Percentiles rank a stretch among this genome's conserved stretches.
phyloP scores from a whole-genome alignment of 2,329 filamentous ascomycete species.

The Colletotrichum echinochloae region DNA sequence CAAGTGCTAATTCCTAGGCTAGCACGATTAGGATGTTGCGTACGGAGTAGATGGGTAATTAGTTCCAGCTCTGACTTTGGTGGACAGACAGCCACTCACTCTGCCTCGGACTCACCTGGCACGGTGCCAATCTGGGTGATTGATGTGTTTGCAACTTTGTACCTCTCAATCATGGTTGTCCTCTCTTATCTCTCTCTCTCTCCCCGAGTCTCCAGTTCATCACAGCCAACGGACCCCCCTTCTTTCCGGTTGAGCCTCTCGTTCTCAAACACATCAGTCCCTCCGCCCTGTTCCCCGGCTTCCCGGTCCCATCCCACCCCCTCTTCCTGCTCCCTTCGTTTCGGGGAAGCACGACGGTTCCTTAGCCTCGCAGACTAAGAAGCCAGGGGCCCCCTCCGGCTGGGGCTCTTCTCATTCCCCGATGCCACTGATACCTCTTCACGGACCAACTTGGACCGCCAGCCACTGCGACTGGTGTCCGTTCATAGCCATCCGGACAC shows the following conservation, averaged over 20 bases:
- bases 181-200: constrained; percentile 6
- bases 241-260: background rate
- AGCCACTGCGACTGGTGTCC: constrained; percentile 18
- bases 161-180: background rate
- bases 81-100: background rate
- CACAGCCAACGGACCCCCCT: background rate
- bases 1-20: background rate
- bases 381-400: constrained; percentile 31
- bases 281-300: constrained; percentile 30
- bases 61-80: background rate
- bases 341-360: constrained; percentile 38
- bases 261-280: background rate
- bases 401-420: constrained; percentile 33
- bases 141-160: background rate
- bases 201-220: constrained; percentile 6
- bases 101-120: background rate
- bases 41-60: no score
- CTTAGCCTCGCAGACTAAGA: constrained; percentile 33
- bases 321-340: constrained; percentile 35
- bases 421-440: constrained; percentile 23
- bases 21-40: constrained; percentile 6
- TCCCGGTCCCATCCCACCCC: constrained; percentile 35
- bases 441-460: constrained; percentile 27
- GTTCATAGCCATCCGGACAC: background rate
- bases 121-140: background rate